These are phyloP conservation scores for Aspergillus floridensis DNA, from an alignment of 2,329 filamentous ascomycete species.

Conservation along the genomic window DNA sequence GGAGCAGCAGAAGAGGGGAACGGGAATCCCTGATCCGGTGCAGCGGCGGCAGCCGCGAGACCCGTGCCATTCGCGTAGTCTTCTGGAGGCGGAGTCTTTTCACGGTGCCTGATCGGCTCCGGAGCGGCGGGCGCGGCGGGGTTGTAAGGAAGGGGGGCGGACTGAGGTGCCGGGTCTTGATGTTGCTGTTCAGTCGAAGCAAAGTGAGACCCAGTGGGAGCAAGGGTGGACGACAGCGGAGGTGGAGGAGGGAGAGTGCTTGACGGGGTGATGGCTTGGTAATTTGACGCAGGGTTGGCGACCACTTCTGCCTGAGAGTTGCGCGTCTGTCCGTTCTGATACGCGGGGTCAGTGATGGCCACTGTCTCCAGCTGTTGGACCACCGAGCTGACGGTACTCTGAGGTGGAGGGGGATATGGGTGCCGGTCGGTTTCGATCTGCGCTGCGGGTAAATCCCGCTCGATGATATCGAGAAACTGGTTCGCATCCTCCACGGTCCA, in stretches of 20 bases:
- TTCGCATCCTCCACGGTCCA: constrained; percentile 61
- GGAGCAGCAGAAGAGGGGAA: constrained; percentile 32
- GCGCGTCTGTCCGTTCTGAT: constrained; percentile 44
- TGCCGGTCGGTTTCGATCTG: constrained; percentile 53
- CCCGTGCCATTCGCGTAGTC: constrained; percentile 53
- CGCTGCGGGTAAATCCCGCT: constrained; percentile 32
- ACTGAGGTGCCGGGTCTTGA: constrained; percentile 26
- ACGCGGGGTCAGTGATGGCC: constrained; percentile 55
- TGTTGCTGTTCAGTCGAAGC: constrained; percentile 24
- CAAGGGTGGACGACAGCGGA: constrained; percentile 20
- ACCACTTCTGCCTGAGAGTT: constrained; percentile 35
- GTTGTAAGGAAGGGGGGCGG: constrained; percentile 61
- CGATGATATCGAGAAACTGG: constrained; percentile 50
- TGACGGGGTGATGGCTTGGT: constrained; percentile 20
- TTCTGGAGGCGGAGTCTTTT: constrained; percentile 63
- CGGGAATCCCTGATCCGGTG: constrained; percentile 33
- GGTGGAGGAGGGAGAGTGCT: constrained; percentile 27
- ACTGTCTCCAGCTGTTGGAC: constrained; percentile 63
- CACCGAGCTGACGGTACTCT: constrained; percentile 54
- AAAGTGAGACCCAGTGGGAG: constrained; percentile 16
- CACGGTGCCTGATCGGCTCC: constrained; percentile 62
- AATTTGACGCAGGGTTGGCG: constrained; percentile 14
- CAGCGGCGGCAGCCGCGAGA: constrained; percentile 41
- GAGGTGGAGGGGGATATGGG: constrained; percentile 34
- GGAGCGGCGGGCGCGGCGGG: constrained; percentile 64